Percentiles rank a stretch among this genome's conserved stretches.
phyloP scores from a whole-genome alignment of 2,329 filamentous ascomycete species.

The Ophiostoma novo-ulmi region DNA sequence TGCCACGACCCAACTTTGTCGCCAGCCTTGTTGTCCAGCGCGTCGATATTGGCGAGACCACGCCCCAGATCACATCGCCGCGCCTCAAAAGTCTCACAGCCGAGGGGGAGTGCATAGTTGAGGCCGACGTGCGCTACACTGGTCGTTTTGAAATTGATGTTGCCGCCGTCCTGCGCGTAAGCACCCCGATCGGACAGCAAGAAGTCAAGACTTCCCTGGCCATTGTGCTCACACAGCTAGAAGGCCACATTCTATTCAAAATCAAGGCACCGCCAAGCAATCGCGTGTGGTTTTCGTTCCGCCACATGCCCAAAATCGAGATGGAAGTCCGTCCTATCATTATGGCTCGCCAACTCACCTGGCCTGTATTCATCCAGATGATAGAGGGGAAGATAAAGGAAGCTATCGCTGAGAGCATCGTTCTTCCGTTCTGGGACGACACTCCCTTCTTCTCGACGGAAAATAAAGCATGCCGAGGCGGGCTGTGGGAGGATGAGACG shows the following conservation, averaged over 20 bases:
- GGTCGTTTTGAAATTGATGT: slow-evolving; percentile 88
- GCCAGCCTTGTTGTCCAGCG: slow-evolving; percentile 75
- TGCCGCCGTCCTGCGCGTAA: slow-evolving; percentile 86
- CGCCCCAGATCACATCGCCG: slow-evolving; percentile 84
- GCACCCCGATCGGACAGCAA: slow-evolving; percentile 83
- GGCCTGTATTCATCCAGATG: slow-evolving; percentile 81
- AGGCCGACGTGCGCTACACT: slow-evolving; percentile 81
- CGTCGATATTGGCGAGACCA: slow-evolving; percentile 80
- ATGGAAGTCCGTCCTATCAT: slow-evolving; percentile 94
- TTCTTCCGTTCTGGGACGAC: slow-evolving; percentile 94
- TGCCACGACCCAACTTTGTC: slow-evolving; percentile 86
- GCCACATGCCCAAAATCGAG: slow-evolving; percentile 88
- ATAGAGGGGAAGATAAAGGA: slow-evolving; percentile 95
- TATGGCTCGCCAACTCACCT: slow-evolving; percentile 91
- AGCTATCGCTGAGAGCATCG: slow-evolving; percentile 85
- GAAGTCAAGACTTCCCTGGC: slow-evolving; percentile 87
- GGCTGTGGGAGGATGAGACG: slow-evolving; percentile 64
- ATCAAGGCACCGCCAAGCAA: slow-evolving; percentile 96
- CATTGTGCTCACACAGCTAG: slow-evolving; percentile 75
- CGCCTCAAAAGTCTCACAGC: slow-evolving; percentile 83
- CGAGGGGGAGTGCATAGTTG: slow-evolving; percentile 81
- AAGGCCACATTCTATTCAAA: slow-evolving; percentile 77
- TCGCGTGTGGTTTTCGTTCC: slow-evolving; percentile 91
- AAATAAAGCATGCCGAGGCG: slow-evolving; percentile 73
- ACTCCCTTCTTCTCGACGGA: slow-evolving; percentile 82